phyloP scores from a whole-genome alignment of 2,329 filamentous ascomycete species.

The Hypoxylon sp. region DNA sequence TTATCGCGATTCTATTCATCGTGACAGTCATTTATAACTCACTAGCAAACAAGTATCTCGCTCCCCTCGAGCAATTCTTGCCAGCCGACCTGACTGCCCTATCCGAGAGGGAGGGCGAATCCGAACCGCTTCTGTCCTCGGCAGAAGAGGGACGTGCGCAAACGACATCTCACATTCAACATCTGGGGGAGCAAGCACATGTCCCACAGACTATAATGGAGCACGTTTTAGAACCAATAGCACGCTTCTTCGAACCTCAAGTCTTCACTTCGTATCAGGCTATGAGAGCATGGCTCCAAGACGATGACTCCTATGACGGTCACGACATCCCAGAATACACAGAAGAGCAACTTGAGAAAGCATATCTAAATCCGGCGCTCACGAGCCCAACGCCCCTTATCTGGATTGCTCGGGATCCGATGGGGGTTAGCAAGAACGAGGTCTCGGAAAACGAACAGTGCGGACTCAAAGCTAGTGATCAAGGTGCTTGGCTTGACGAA shows the following conservation, averaged over 20 bases:
- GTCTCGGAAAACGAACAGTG: conserved; percentile 70
- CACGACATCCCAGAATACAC: conserved; percentile 48
- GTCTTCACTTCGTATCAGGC: conserved; percentile 50
- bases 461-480: conserved; percentile 76
- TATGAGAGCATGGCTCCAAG: conserved; percentile 49
- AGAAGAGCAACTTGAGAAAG: conserved; percentile 50
- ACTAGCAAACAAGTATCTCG: conserved; percentile 53
- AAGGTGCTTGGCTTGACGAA: conserved; percentile 72
- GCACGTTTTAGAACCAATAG: conserved; percentile 47
- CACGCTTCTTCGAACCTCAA: conserved; percentile 51
- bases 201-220: conserved; percentile 41
- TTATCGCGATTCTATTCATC: conserved; percentile 74
- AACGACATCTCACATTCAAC: conserved; percentile 45
- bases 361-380: conserved; percentile 53
- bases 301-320: conserved; percentile 40
- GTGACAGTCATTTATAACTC: conserved; percentile 75
- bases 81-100: conserved; percentile 46
- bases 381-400: conserved; percentile 67
- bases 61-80: conserved; percentile 52
- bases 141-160: conserved; percentile 49
- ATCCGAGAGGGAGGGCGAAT: conserved; percentile 45
- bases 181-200: conserved; percentile 43
- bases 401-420: conserved; percentile 75
- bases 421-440: conserved; percentile 73
- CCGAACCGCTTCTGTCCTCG: conserved; percentile 48